Evolutionary conservation across 495 filamentous ascomycete genomes (phyloP).

Genomic region (Aspergillus ellipticus): DNA sequence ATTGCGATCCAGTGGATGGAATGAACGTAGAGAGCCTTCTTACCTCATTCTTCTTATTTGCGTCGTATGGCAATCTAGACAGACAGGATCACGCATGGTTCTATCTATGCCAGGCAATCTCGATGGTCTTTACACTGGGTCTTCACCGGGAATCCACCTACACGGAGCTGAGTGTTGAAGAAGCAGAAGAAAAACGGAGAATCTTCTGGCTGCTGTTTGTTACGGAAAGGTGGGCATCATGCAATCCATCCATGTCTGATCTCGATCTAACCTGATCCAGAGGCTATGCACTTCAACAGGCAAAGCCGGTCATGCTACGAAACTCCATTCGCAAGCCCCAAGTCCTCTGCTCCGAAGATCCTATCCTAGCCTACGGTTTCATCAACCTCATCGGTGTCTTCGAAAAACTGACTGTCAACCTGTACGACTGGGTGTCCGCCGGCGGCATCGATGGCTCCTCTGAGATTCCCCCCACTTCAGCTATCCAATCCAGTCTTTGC

Average conservation of each 20-base stretch:
- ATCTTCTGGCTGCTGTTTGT: constrained; percentile 65
- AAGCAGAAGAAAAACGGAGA: constrained; percentile 50
- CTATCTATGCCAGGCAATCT: constrained; percentile 60
- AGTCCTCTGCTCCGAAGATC: constrained; percentile 45
- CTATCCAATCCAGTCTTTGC: constrained; percentile 37
- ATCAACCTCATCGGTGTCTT: constrained; percentile 53
- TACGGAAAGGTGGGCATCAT: constrained; percentile 46
- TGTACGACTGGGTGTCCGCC: constrained; percentile 43
- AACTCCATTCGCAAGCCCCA: constrained; percentile 47
- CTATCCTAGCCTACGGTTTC: constrained; percentile 47
- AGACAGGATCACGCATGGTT: constrained; percentile 55
- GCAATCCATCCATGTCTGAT: constrained; percentile 11
- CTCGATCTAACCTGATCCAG: constrained; percentile 23
- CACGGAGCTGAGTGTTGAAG: constrained; percentile 36
- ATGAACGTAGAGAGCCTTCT: constrained; percentile 60
- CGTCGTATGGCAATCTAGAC: constrained; percentile 65
- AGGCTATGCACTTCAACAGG: constrained; percentile 48
- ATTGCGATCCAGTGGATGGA: constrained; percentile 67
- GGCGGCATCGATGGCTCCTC: constrained; percentile 35
- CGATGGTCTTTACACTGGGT: constrained; percentile 55
- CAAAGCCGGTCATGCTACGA: constrained; percentile 52
- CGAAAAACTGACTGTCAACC: constrained; percentile 40
- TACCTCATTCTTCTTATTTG: constrained; percentile 79
- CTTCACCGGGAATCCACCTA: constrained; percentile 57
- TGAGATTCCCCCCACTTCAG: constrained; percentile 34